Conservation (phyloP, 2,329 filamentous ascomycete genomes). For the Lecanosticta acicola region DNA sequence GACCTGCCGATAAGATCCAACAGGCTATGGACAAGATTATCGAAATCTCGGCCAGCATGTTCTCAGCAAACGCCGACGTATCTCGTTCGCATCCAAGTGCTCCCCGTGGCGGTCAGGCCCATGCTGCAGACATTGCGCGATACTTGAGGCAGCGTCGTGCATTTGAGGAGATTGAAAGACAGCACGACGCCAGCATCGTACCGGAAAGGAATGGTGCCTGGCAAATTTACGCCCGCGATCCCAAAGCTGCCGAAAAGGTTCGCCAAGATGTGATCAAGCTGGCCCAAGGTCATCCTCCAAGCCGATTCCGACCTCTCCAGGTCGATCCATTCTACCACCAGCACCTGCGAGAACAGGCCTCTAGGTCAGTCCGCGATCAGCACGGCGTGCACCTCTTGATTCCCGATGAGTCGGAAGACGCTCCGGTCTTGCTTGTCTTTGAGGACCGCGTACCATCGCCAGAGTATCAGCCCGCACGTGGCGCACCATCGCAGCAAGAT, state of each 20-base stretch:
- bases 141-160: constrained; percentile 80
- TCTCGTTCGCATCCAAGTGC: constrained; percentile 71
- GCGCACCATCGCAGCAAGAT: constrained; percentile 51
- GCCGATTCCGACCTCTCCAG: constrained; percentile 59
- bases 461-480: constrained; percentile 51
- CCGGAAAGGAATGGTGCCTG: constrained; percentile 68
- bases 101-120: constrained; percentile 64
- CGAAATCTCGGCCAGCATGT: constrained; percentile 82
- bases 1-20: constrained; percentile 63
- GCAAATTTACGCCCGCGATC: constrained; percentile 82
- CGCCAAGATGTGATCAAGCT: constrained; percentile 70
- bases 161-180: constrained; percentile 72
- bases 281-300: constrained; percentile 67
- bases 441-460: constrained; percentile 56
- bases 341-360: constrained; percentile 61
- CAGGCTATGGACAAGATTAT: constrained; percentile 76
- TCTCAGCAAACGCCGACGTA: constrained; percentile 76
- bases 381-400: constrained; percentile 70
- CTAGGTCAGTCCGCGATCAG: constrained; percentile 58
- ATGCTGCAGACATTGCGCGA: constrained; percentile 79
- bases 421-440: constrained; percentile 64
- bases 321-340: constrained; percentile 76
- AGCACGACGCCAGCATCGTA: constrained; percentile 81
- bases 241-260: constrained; percentile 73
- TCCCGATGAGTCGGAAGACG: constrained; percentile 56